Percentiles rank a stretch among this genome's conserved stretches.
Conservation (phyloP, 306 rosid genomes). For the Dryas drummondii region DNA sequence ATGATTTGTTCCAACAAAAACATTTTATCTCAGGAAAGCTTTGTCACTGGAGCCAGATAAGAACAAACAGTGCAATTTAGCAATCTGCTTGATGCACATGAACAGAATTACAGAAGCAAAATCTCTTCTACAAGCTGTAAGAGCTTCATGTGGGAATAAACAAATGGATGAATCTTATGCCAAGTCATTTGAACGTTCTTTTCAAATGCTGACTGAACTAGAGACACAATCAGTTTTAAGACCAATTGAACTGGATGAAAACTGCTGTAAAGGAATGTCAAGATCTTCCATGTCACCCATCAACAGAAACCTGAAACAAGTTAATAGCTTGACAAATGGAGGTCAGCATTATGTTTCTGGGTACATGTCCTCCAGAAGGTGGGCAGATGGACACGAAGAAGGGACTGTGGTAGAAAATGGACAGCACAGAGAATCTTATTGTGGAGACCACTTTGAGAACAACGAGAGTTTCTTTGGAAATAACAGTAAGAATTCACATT, state of each 20-base stretch:
- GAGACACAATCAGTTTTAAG: conserved; percentile 29
- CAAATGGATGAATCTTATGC: conserved; percentile 74
- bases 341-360: conserved; percentile 17
- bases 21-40: conserved; percentile 55
- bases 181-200: conserved; percentile 78
- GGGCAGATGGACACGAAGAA: conserved; percentile 4
- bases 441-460: too few relatives aligned
- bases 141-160: conserved; percentile 53
- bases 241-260: conserved; percentile 11
- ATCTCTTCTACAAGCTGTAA: conserved; percentile 73
- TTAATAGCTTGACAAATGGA: background rate
- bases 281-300: conserved; percentile 13
- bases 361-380: conserved; percentile 8
- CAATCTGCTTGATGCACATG: conserved; percentile 79
- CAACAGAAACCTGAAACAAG: conserved; percentile 11
- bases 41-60: conserved; percentile 70
- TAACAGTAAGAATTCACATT: too few relatives aligned
- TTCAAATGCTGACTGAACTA: conserved; percentile 51
- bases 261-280: conserved; percentile 17
- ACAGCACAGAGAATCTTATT: background rate
- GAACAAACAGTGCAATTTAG: conserved; percentile 94
- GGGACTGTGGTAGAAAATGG: background rate
- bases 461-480: too few relatives aligned
- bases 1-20: background rate
- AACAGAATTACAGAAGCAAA: conserved; percentile 69